phyloP scores from a whole-genome alignment of 2,329 filamentous ascomycete species.

The Proliferodiscus dingleyae region DNA sequence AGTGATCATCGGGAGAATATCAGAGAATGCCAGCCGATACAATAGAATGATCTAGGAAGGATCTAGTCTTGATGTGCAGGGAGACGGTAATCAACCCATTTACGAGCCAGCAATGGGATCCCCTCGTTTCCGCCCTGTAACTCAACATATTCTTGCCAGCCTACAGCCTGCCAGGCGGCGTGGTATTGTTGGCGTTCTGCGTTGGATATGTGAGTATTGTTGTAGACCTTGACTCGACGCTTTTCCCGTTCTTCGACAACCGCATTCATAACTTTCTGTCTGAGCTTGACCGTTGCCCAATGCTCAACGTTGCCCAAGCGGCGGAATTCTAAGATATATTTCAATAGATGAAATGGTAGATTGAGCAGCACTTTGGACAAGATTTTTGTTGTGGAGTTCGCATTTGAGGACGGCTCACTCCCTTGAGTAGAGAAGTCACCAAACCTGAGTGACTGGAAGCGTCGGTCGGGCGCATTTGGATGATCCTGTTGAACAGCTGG shows the following conservation, averaged over 20 bases:
- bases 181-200: constrained; percentile 24
- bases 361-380: constrained; percentile 67
- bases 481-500: constrained; percentile 31
- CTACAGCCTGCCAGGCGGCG: constrained; percentile 30
- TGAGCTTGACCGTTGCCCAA: constrained; percentile 43
- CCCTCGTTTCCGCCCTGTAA: constrained; percentile 19
- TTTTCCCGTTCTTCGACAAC: constrained; percentile 55
- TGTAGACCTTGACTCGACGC: constrained; percentile 37
- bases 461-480: constrained; percentile 39
- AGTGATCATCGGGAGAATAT: constrained; percentile 1
- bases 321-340: constrained; percentile 59
- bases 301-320: constrained; percentile 47
- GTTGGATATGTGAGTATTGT: constrained; percentile 21
- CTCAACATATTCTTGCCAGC: constrained; percentile 31
- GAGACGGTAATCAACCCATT: constrained; percentile 26
- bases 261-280: constrained; percentile 44
- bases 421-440: constrained; percentile 52
- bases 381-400: constrained; percentile 34
- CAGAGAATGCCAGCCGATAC: background rate
- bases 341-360: constrained; percentile 62
- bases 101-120: constrained; percentile 21
- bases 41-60: background rate
- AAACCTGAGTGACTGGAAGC: constrained; percentile 63
- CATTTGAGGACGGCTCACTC: constrained; percentile 26
- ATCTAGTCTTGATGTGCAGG: constrained; percentile 7